Base-by-base conservation (phyloP, 441 rosid species). In the Flueggea neowawraea region DNA sequence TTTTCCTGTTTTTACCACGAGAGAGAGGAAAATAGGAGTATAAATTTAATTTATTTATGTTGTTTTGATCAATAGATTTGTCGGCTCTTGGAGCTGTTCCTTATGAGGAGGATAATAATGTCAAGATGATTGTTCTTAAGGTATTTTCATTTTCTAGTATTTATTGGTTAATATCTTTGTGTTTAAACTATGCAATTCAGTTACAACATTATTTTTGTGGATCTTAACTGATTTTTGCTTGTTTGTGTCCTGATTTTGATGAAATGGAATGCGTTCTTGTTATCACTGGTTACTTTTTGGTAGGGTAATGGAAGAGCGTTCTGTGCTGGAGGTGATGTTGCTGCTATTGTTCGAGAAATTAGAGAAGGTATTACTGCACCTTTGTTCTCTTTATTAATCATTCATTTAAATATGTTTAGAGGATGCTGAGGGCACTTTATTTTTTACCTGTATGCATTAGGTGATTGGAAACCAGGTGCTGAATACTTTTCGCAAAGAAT, bases 241-340 rank as follows among this genome's bases (percentile, higher is more conserved):
- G 31, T 15, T 9, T 10, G 0, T 14, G 6, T 17, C 43, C 39
- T 43, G 8, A 1, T 6, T n/a, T n/a, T n/a, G n/a, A n/a, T 43
- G 8, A 6, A 11, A 22, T 6, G 12, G 28, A 28, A 6, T 6
- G 45, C 10, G 45, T 6, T 43, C 8, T 43, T 43, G 45, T 43
- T 43, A 50, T 59, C 6, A 10, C 49, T 58, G 54, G 14, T 58
- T 75, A 22, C 67, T 68, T 61, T 62, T 65, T 17, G 70, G 22
- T 55, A 84, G 90, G 90, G 88, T 22, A 78, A 72, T 49, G 93
- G 90, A 53, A 77, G 88, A 76, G 87, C 87, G 16, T 82, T 84
- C 51, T 84, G 83, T 62, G 81, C 89, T 7, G 87, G 89, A 13
- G 89, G 87, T 57, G 87, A 84, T 74, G 87, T 82, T 63, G 67